Evolutionary conservation across 148 eudicot genomes (phyloP).

Genomic region (Nepenthes mirabilis): DNA sequence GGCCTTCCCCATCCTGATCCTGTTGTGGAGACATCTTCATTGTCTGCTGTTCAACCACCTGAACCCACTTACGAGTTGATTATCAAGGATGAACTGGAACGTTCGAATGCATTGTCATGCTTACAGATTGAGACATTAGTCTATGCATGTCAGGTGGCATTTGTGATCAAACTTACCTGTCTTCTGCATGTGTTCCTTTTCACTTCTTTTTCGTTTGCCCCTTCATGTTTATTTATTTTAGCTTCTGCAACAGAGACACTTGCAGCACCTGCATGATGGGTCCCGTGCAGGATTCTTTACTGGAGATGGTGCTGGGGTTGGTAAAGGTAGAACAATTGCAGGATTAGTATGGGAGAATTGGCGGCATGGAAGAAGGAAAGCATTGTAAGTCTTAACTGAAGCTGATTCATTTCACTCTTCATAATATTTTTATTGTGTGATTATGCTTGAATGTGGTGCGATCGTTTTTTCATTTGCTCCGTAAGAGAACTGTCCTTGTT

Average conservation of each 20-base stretch:
- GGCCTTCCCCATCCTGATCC: constrained; percentile 99
- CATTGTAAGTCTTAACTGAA: constrained; percentile 50
- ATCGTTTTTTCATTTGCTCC: not conserved
- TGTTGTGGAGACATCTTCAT: constrained; percentile 87
- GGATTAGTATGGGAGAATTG: constrained; percentile 98
- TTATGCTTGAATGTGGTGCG: not conserved
- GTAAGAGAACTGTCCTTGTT: not conserved
- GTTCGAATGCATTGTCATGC: constrained; percentile 66
- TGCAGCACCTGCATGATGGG: constrained; percentile 80
- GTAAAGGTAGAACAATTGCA: constrained; percentile 98
- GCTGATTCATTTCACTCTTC: not conserved
- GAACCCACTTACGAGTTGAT: constrained; percentile 85
- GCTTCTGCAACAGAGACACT: constrained; percentile 64
- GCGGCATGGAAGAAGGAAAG: constrained; percentile 83
- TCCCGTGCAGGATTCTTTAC: constrained; percentile 89
- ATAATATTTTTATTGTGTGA: not conserved
- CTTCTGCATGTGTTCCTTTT: not conserved
- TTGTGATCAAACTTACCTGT: constrained; percentile 3
- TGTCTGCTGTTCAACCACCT: constrained; percentile 97
- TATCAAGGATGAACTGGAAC: constrained; percentile 61
- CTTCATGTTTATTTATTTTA: not conserved
- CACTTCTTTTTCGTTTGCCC: constrained; percentile 4
- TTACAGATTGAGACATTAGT: constrained; percentile 94
- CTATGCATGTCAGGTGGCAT: constrained; percentile 90
- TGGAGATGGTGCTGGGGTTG: constrained; percentile 99